Evolutionary conservation across 208 protist species (phyloP), one percentile per base, ranked within the genome.

Genomic region (Blastocrithidia nonstop): DNA sequence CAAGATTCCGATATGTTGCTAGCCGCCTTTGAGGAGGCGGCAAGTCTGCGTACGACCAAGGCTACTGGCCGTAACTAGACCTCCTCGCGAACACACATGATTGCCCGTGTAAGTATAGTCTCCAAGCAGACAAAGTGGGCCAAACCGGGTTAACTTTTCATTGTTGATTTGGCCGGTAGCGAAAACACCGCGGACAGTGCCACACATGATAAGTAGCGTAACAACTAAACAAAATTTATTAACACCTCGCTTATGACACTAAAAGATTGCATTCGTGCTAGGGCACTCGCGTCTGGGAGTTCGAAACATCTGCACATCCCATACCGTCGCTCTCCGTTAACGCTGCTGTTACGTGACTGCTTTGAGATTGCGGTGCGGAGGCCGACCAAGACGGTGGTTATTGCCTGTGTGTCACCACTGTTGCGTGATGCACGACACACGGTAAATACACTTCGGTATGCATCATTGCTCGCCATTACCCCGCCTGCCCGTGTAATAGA

Each of bases 171-270:
- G 19, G 84, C 84, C 2, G 84, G 84, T 49, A 93, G 79, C 46
- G 84, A 93, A 65, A 88, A 83, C 42, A 93, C 79, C n/a, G 75
- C 79, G 0, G 84, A 93, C 45, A 84, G 71, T 41, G 66, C 84
- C 4, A 88, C 72, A 5, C 84, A 93, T 61, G 80, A 93, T 58
- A 85, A 84, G 54, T 60, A 44, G 15, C 67, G 80, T 3, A 75
- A 86, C 39, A 58, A 59, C 22, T 79, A 93, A 47, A 73, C 84
- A 17, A 88, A 88, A 43, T 88, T 89, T 50, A 93, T 93, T 39
- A 93, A 93, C 57, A 84, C 84, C 6, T 93, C 84, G n/a, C 57
- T 93, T n/a, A 93, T 93, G 84, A 89, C 80, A 0, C 57, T 93
- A 27, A 93, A 93, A 47, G 84, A 93, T 43, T 93, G 84, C 56